These are phyloP conservation scores for Ustilago bromivora DNA, from an alignment of 1,284 basidiomycete species.

Conservation along the genomic window DNA sequence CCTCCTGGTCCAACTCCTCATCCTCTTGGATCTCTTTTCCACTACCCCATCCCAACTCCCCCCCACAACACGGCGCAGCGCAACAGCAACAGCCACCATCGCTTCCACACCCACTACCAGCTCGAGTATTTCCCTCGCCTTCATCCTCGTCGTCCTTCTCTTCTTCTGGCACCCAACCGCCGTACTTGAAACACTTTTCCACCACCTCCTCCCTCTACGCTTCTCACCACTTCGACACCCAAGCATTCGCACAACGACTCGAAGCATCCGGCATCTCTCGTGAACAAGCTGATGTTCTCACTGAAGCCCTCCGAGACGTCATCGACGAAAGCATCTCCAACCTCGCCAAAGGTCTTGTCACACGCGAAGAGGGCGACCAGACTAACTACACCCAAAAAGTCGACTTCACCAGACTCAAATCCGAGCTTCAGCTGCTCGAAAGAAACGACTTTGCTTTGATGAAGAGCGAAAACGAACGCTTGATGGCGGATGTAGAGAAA, in stretches of 20 bases:
- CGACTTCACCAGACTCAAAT: conserved; percentile 96
- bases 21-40: conserved; percentile 35
- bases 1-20: conserved; percentile 30
- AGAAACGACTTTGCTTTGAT: conserved; percentile 97
- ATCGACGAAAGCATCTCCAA: conserved; percentile 67
- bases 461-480: conserved; percentile 92
- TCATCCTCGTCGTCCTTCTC: conserved; percentile 19
- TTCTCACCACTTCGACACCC: conserved; percentile 65
- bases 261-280: conserved; percentile 65
- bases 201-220: conserved; percentile 39
- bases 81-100: conserved; percentile 12
- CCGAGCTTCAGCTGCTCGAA: conserved; percentile 94
- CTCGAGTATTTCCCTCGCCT: conserved; percentile 24
- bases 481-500: conserved; percentile 92
- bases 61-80: neutral
- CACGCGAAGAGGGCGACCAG: conserved; percentile 66
- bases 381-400: conserved; percentile 73
- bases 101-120: conserved; percentile 28
- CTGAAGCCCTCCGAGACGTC: conserved; percentile 63
- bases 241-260: conserved; percentile 65
- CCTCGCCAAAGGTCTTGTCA: conserved; percentile 63
- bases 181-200: conserved; percentile 41
- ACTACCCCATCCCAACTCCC: neutral
- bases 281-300: conserved; percentile 66
- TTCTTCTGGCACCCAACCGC: conserved; percentile 12